Evolutionary conservation across 1,139 yeast species (phyloP), one percentile per base, ranked within the genome.

Genomic region (Zygoascus sp.): DNA sequence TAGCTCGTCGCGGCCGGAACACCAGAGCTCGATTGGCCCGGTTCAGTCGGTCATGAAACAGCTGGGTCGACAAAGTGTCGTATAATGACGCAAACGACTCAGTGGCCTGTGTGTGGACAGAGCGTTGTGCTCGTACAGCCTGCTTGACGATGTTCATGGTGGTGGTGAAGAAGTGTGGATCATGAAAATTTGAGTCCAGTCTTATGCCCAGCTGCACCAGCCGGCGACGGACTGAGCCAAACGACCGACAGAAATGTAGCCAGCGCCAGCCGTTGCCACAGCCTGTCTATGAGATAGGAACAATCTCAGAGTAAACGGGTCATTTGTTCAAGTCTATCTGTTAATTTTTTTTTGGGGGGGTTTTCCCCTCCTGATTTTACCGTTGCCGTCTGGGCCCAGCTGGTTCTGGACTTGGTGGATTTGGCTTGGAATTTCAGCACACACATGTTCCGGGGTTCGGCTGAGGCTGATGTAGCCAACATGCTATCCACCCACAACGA

Each of bases 1-100:
- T 49, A 11, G 59, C 53, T 21, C 55, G 50, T 20, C 57, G 46
- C 2, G 63, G 61, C 25, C 63, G 53, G 51, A 62, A 63, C 8
- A 59, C 62, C 16, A 60, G 53, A 32, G 56, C 51, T 17, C 60
- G 48, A 32, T 51, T 50, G n/a, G 56, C 50, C 15, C 51, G 42
- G 44, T 55, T 56, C 22, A 56, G 53, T 19, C 51, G 47, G 39
- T 46, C 49, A 17, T 50, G 47, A 20, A 53, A 50, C 44, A 55
- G 47, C 41, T 54, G 41, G 15, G 47, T 42, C 22, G 45, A 39
- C 16, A 51, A 44, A 22, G 38, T 41, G 8, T 32, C 43, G 32
- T 48, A 40, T 8, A 48, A 37, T 35, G 48, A 50, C 6, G 48
- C 13, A 28, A 30, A 30, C 19, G 43, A 30, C 20, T 30, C 36